Conservation (phyloP, 495 filamentous ascomycete species). For the Aspergillus bridgeri region DNA sequence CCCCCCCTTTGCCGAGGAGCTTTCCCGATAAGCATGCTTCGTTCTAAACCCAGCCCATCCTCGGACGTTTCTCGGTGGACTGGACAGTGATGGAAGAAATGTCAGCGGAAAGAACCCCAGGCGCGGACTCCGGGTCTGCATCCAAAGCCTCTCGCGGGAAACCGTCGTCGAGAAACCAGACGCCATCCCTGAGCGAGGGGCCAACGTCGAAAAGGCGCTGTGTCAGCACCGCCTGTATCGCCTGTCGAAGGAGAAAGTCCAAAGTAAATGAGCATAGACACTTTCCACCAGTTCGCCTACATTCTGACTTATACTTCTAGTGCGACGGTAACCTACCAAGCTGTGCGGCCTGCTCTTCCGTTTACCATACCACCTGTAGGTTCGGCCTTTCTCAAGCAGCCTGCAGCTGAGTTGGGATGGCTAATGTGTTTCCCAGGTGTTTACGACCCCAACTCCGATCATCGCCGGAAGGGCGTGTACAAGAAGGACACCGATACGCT, state of each 20-base stretch:
- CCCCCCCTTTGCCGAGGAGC: conserved; percentile 4
- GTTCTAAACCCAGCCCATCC: conserved; percentile 12
- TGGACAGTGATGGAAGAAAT: conserved; percentile 27
- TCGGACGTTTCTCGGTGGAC: conserved; percentile 30
- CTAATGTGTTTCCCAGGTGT: conserved; percentile 48
- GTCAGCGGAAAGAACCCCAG: conserved; percentile 23
- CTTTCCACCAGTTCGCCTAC: neutral
- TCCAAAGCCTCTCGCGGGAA: conserved; percentile 16
- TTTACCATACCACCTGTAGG: conserved; percentile 76
- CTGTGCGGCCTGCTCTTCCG: conserved; percentile 91
- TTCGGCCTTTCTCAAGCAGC: neutral
- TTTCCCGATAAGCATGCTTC: conserved; percentile 22
- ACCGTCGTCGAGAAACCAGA: conserved; percentile 18
- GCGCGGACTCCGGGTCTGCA: conserved; percentile 12
- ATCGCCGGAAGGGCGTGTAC: conserved; percentile 94
- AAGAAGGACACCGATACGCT: conserved; percentile 90
- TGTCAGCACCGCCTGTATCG: conserved; percentile 90
- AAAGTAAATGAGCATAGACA: conserved; percentile 50
- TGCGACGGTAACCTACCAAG: conserved; percentile 92
- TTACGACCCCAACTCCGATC: conserved; percentile 95
- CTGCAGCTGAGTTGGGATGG: neutral
- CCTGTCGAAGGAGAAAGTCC: conserved; percentile 84
- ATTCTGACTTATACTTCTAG: conserved; percentile 35
- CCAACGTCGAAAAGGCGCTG: conserved; percentile 70
- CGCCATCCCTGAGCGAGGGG: conserved; percentile 32